These are phyloP conservation scores for Mycosphaerella arachidis DNA, from an alignment of 2,329 filamentous ascomycete species.

Conservation along the genomic window DNA sequence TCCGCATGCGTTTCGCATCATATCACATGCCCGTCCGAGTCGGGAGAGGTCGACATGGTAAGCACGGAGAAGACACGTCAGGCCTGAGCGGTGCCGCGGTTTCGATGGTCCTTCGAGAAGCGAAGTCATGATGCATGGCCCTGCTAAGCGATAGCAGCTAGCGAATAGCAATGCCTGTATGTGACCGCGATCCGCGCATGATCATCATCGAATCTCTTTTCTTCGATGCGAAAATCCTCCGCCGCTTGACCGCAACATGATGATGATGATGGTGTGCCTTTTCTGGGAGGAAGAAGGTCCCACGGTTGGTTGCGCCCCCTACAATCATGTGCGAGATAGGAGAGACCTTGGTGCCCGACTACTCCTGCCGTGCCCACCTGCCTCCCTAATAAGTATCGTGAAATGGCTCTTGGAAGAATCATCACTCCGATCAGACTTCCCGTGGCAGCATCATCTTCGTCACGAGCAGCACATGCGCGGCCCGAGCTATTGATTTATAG, in stretches of 20 bases:
- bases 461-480: too few species aligned
- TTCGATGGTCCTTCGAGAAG: not conserved
- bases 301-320: not conserved
- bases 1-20: not conserved
- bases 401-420: not conserved
- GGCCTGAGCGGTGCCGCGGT: not conserved
- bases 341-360: conserved; percentile 3
- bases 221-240: not conserved
- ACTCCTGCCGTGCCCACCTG: not conserved
- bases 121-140: not conserved
- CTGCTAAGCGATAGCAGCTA: not conserved
- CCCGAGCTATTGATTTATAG: not conserved
- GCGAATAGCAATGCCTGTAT: not conserved
- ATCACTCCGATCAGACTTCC: not conserved
- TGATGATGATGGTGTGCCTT: not conserved
- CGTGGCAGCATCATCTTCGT: not conserved
- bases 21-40: not conserved
- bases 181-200: not conserved
- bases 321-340: not conserved
- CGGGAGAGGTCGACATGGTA: not conserved
- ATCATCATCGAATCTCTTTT: not conserved
- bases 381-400: not conserved
- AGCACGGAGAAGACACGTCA: not conserved
- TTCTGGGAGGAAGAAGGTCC: not conserved
- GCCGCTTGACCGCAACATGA: not conserved